A percentile compares a stretch with the other conserved stretches of the same genome.
Conservation (phyloP, 495 filamentous ascomycete genomes). For the Penicillium macrosclerotiorum region DNA sequence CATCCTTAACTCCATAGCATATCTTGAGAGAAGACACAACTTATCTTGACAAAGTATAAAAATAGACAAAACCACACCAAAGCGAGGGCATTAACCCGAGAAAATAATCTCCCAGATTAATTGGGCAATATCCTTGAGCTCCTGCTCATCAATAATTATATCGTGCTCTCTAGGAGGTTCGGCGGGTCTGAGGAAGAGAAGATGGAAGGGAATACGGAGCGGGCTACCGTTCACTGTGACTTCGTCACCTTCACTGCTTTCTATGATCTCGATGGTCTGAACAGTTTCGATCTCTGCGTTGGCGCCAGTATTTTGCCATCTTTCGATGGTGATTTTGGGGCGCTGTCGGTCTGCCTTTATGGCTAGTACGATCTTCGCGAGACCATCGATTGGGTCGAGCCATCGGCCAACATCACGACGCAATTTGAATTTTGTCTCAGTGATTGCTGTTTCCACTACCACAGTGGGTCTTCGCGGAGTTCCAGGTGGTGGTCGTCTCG, state of each 20-base stretch:
- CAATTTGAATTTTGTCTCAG: background rate
- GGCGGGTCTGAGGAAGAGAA: conserved; percentile 1
- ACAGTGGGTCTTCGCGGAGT: conserved; percentile 2
- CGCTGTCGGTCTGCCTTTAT: background rate
- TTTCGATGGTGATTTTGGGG: conserved; percentile 1
- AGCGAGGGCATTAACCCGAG: too few relatives aligned
- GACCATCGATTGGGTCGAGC: conserved; percentile 3
- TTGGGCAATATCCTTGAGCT: conserved; percentile 4
- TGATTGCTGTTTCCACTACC: conserved; percentile 2
- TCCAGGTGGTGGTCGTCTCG: background rate
- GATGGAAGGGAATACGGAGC: conserved; percentile 5
- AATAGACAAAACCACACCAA: too few relatives aligned
- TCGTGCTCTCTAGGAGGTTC: background rate
- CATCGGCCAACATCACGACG: background rate
- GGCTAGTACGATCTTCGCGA: conserved; percentile 1
- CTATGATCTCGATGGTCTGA: too few relatives aligned
- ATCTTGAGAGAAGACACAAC: too few relatives aligned
- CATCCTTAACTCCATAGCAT: too few relatives aligned
- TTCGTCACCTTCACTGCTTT: too few relatives aligned
- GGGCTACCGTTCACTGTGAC: background rate
- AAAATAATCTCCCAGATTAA: too few relatives aligned
- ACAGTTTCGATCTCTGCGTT: background rate
- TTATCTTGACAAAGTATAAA: too few relatives aligned
- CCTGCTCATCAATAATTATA: conserved; percentile 1
- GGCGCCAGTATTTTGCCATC: too few relatives aligned